A percentile compares a stretch with the other conserved stretches of the same genome.
These are phyloP conservation scores for Thalassiosira pacifica DNA, from an alignment of 352 stramenopile genomes.

Conservation along the genomic window DNA sequence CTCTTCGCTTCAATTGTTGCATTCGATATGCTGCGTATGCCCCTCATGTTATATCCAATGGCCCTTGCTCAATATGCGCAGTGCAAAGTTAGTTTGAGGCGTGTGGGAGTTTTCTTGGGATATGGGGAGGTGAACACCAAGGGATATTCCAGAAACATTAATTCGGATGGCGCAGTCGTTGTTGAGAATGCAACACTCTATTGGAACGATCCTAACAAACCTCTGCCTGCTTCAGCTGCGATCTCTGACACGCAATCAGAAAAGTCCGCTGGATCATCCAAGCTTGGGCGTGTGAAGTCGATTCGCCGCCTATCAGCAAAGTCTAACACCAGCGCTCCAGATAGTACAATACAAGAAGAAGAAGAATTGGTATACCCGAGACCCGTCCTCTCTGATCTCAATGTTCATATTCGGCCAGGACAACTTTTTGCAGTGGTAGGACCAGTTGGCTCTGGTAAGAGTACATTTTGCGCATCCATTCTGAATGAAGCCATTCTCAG, in stretches of 20 bases:
- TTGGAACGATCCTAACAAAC: conserved; percentile 71
- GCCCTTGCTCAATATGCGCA: conserved; percentile 73
- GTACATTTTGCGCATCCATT: conserved; percentile 78
- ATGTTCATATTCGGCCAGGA: conserved; percentile 55
- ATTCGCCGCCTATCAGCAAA: conserved; percentile 13
- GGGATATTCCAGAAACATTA: conserved; percentile 38
- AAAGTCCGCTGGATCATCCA: conserved; percentile 4
- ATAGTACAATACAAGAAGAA: conserved; percentile 27
- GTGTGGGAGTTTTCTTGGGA: conserved; percentile 71
- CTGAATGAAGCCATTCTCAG: conserved; percentile 80
- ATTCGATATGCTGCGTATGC: conserved; percentile 82
- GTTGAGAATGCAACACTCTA: conserved; percentile 75
- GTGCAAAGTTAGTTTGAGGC: conserved; percentile 66
- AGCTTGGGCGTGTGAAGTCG: neutral
- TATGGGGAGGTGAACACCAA: conserved; percentile 65
- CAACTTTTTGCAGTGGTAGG: conserved; percentile 82
- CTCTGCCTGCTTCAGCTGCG: conserved; percentile 51
- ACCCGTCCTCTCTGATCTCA: conserved; percentile 63
- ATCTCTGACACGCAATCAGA: conserved; percentile 19
- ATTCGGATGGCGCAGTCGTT: conserved; percentile 60
- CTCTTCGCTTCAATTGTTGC: conserved; percentile 77
- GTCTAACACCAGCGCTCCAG: neutral
- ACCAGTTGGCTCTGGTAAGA: conserved; percentile 85
- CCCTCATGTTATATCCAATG: conserved; percentile 81
- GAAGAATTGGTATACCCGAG: conserved; percentile 60